A percentile compares a stretch with the other conserved stretches of the same genome.
phyloP scores from a whole-genome alignment of 768 basidiomycete genomes.

The Lepiota brunneoincarnata region DNA sequence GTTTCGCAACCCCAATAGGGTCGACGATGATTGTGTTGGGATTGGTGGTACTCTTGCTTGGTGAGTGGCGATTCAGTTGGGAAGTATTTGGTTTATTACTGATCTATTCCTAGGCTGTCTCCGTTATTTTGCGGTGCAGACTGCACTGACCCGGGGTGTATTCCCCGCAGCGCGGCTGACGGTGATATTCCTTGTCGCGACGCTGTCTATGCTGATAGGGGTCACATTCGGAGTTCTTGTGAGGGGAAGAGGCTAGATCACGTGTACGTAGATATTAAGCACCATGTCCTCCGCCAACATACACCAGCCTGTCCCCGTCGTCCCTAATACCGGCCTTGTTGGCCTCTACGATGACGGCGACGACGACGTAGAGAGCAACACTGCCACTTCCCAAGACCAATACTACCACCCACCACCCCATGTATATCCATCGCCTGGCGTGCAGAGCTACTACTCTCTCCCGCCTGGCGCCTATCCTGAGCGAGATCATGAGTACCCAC shows the following conservation, averaged over 20 bases:
- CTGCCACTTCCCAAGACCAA: no score
- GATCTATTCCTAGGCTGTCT: slow-evolving; percentile 4
- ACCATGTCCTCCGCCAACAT: not conserved
- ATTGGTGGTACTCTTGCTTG: slow-evolving; percentile 9
- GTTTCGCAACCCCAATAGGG: slow-evolving; percentile 15
- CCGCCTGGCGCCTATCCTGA: no score
- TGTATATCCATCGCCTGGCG: no score
- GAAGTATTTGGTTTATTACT: not conserved
- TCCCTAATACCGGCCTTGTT: not conserved
- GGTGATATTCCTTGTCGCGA: not conserved
- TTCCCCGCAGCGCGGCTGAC: slow-evolving; percentile 13
- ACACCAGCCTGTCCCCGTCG: not conserved
- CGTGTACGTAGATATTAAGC: not conserved
- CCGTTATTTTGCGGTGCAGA: slow-evolving; percentile 16
- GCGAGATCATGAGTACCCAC: no score
- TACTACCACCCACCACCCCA: no score
- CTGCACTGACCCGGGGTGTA: slow-evolving; percentile 1
- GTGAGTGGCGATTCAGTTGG: not conserved
- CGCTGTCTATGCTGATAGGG: not conserved
- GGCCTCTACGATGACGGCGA: not conserved
- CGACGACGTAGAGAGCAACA: not conserved
- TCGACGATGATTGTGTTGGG: slow-evolving; percentile 9
- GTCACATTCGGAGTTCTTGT: not conserved
- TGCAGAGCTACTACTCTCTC: no score
- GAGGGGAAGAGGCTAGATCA: not conserved